Percentiles rank a stretch among this genome's conserved stretches.
phyloP scores from a whole-genome alignment of 2,329 filamentous ascomycete species.

The Coleophoma eucalyptorum region DNA sequence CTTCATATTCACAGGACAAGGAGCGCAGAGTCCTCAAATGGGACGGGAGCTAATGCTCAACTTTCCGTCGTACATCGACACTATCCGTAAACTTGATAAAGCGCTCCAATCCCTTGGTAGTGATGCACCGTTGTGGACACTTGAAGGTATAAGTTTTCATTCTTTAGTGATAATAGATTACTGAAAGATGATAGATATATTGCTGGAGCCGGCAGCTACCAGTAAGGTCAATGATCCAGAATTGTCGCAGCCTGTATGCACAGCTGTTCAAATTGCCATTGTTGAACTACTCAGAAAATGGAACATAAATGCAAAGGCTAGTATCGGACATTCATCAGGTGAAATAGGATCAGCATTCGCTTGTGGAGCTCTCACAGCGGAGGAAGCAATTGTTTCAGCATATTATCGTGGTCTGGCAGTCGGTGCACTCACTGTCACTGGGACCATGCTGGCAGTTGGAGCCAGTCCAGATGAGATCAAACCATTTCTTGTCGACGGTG shows the following conservation, averaged over 20 bases:
- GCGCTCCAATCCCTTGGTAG: too few species aligned
- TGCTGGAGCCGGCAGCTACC: not conserved
- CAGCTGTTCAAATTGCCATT: not conserved
- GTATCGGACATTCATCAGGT: not conserved
- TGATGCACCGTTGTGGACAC: too few species aligned
- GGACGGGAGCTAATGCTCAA: constrained; percentile 18
- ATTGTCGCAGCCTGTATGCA: not conserved
- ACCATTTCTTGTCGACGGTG: not conserved
- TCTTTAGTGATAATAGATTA: not conserved
- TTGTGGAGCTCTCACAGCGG: not conserved
- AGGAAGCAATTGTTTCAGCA: not conserved
- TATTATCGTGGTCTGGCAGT: not conserved
- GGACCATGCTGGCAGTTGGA: constrained; percentile 4
- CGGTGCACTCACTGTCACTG: not conserved
- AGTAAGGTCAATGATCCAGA: not conserved
- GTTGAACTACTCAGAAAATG: not conserved
- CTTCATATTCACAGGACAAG: constrained; percentile 26
- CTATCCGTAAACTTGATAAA: not conserved
- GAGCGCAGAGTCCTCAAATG: constrained; percentile 25
- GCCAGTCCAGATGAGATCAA: not conserved
- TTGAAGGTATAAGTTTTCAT: not conserved
- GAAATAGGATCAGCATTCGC: not conserved
- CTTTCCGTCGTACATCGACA: not conserved
- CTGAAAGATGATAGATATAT: not conserved
- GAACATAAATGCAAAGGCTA: not conserved